Percentiles rank a stretch among this genome's conserved stretches.
Evolutionary conservation across 352 stramenopile species (phyloP).

Genomic region (Pythium volutum): DNA sequence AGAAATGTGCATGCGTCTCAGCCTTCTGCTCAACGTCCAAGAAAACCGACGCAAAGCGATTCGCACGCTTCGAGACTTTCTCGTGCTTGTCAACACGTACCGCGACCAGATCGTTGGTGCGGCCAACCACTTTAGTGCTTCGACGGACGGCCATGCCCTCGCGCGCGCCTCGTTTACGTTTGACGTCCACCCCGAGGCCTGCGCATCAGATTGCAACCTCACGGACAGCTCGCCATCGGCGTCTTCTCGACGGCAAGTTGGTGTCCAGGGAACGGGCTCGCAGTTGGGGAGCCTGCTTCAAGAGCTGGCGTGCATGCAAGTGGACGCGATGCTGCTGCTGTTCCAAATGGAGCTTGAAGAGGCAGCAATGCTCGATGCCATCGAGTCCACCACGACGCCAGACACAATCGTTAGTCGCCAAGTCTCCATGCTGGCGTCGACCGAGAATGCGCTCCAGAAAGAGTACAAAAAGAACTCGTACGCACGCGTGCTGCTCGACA

Average conservation of each 20-base stretch:
- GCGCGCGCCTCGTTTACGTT: slow-evolving; percentile 41
- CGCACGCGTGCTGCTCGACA: slow-evolving; percentile 36
- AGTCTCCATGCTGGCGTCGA: neutral
- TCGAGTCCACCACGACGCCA: neutral
- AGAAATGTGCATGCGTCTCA: slow-evolving; percentile 40
- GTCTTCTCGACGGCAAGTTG: slow-evolving; percentile 30
- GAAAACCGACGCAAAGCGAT: slow-evolving; percentile 31
- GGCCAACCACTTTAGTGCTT: slow-evolving; percentile 33
- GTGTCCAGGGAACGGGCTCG: slow-evolving; percentile 50
- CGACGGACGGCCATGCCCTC: neutral
- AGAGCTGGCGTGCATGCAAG: slow-evolving; percentile 57
- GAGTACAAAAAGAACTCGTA: slow-evolving; percentile 61
- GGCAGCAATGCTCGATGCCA: slow-evolving; percentile 28
- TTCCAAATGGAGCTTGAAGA: slow-evolving; percentile 59
- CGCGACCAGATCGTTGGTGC: slow-evolving; percentile 37
- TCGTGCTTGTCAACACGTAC: slow-evolving; percentile 36
- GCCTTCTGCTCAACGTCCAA: slow-evolving; percentile 31
- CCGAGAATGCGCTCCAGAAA: slow-evolving; percentile 33
- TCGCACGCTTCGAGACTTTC: slow-evolving; percentile 32
- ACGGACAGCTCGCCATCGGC: neutral
- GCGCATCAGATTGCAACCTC: slow-evolving; percentile 15
- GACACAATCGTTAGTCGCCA: neutral
- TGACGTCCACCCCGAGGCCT: slow-evolving; percentile 3
- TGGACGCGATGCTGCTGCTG: slow-evolving; percentile 44
- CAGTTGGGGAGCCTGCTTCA: slow-evolving; percentile 49